Evolutionary conservation across 148 eudicot genomes (phyloP).

Genomic region (Chenopodium formosanum): DNA sequence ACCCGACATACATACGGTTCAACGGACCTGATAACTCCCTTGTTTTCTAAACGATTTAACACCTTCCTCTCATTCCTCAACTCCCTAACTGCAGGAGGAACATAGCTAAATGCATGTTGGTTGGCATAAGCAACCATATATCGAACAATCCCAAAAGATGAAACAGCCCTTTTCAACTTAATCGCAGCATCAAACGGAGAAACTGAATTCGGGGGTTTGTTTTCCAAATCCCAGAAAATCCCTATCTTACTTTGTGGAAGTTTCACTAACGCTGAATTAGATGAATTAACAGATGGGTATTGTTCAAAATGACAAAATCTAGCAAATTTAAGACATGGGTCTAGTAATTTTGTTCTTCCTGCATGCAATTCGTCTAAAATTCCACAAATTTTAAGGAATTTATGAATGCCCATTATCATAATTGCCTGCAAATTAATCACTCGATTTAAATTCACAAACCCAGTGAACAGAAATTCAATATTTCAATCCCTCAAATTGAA

Average conservation of each 20-base stretch:
- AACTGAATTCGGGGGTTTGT: slow-evolving; percentile 70
- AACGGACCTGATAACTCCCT: slow-evolving; percentile 44
- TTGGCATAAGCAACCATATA: slow-evolving; percentile 75
- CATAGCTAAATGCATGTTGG: slow-evolving; percentile 57
- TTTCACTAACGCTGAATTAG: slow-evolving; percentile 19
- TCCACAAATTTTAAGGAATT: neutral
- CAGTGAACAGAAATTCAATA: too few relatives aligned
- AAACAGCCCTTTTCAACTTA: slow-evolving; percentile 54
- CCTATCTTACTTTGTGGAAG: slow-evolving; percentile 43
- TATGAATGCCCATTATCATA: slow-evolving; percentile 7
- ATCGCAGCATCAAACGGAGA: slow-evolving; percentile 66
- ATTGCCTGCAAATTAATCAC: neutral
- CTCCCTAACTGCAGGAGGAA: slow-evolving; percentile 44
- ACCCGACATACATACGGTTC: slow-evolving; percentile 63
- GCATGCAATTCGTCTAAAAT: slow-evolving; percentile 12
- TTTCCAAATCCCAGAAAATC: slow-evolving; percentile 86
- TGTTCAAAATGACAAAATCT: slow-evolving; percentile 32
- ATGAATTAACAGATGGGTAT: slow-evolving; percentile 18
- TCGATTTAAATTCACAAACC: too few relatives aligned
- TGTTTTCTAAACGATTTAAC: slow-evolving; percentile 50
- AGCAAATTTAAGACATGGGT: slow-evolving; percentile 3
- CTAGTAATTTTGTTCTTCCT: slow-evolving; percentile 21
- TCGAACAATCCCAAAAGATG: slow-evolving; percentile 58
- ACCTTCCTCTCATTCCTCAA: slow-evolving; percentile 52
- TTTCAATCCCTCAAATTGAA: neutral